Evolutionary conservation across 192 early-diverging fungal genomes (phyloP).

Genomic region (Backusella parvicylindrica): DNA sequence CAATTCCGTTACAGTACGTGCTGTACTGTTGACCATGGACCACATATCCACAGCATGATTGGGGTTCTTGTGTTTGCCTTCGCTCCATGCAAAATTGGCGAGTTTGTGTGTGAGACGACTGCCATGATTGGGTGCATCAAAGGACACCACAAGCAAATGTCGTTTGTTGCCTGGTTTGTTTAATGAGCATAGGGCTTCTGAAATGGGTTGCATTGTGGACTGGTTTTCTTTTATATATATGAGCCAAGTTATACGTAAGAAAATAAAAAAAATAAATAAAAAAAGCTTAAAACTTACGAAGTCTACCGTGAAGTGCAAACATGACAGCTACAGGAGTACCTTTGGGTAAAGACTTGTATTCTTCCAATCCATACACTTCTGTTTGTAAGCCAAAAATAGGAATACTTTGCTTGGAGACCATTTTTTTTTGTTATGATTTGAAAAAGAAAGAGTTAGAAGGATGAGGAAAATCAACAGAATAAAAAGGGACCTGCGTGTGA

Average conservation of each 20-base stretch:
- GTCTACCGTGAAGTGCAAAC: slow-evolving; percentile 33
- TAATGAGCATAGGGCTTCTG: slow-evolving; percentile 10
- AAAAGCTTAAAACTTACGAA: slow-evolving; percentile 16
- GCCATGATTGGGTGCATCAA: slow-evolving; percentile 59
- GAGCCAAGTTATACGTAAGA: too few relatives aligned
- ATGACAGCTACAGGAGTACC: slow-evolving; percentile 19
- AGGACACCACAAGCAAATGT: slow-evolving; percentile 39
- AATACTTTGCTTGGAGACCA: slow-evolving; percentile 1
- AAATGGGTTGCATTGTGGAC: slow-evolving; percentile 16
- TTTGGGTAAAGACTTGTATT: slow-evolving; percentile 12
- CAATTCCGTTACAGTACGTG: slow-evolving; percentile 40
- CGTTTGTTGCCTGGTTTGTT: background rate
- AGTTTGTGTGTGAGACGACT: slow-evolving; percentile 27
- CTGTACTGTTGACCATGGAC: slow-evolving; percentile 33
- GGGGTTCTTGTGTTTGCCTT: slow-evolving; percentile 26
- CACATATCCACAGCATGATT: slow-evolving; percentile 51
- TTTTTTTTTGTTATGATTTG: background rate
- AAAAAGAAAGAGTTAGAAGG: background rate
- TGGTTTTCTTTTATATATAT: slow-evolving; percentile 16
- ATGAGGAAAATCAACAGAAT: background rate
- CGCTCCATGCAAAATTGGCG: slow-evolving; percentile 39
- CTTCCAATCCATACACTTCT: slow-evolving; percentile 26
- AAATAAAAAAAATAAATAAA: background rate
- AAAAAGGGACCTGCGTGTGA: background rate
- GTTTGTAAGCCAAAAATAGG: slow-evolving; percentile 15